These are phyloP conservation scores for Erysiphe pulchra DNA, from an alignment of 2,329 filamentous ascomycete species.

Conservation along the genomic window DNA sequence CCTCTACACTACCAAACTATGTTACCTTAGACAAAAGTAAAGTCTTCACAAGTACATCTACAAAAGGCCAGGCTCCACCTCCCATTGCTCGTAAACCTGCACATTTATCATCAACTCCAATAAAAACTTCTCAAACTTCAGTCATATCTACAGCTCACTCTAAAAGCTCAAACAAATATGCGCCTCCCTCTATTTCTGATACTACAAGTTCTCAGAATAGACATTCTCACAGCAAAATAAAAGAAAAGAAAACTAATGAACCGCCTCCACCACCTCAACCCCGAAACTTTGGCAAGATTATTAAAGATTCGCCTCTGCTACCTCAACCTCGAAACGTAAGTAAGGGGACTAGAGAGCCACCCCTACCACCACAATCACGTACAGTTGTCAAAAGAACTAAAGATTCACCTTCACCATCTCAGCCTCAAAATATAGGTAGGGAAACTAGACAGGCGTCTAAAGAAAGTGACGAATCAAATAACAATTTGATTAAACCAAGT, in stretches of 20 bases:
- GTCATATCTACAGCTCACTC: constrained; percentile 6
- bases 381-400: no score
- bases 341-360: no score
- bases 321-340: not conserved
- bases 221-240: no score
- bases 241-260: not conserved
- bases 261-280: no score
- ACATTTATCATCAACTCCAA: constrained; percentile 7
- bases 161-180: constrained; percentile 1
- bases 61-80: constrained; percentile 10
- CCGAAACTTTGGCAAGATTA: no score
- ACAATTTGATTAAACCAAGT: not conserved
- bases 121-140: constrained; percentile 3
- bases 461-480: not conserved
- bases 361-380: no score
- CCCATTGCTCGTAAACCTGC: constrained; percentile 13
- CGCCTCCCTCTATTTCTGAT: not conserved
- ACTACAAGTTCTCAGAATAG: no score
- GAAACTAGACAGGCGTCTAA: not conserved
- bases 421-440: not conserved
- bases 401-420: not conserved
- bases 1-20: not conserved
- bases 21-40: constrained; percentile 1
- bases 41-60: not conserved
- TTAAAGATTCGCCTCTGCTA: no score